Base-by-base conservation (phyloP, 345 rosid genomes). In the Gossypium thurberi region DNA sequence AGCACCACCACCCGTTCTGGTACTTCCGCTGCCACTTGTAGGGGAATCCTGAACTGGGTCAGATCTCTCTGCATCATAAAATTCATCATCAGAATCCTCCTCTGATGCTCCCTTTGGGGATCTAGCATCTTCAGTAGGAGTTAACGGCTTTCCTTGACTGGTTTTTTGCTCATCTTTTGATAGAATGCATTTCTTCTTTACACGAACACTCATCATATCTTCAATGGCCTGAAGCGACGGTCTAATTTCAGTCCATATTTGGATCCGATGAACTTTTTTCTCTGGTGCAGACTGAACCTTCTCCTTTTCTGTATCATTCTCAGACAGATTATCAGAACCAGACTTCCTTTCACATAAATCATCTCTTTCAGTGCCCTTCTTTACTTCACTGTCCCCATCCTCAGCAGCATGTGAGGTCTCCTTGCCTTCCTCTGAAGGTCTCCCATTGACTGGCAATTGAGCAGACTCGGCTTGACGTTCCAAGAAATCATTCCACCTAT, bases 31-130 rank as follows among this genome's bases (percentile, higher is more conserved):
- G 69, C 89, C 98, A 74, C 82, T 82, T 51, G 91, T 78, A 73
- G 92, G 79, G 52, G 75, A 72, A 78, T 96, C 96, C 74, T 81
- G 98, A 63, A 77, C 76, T n/a, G 81, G 82, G 73, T 96, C 99
- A 21, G 97, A 88, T 72, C 91, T 90, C 82, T 96, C 99, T 51
- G 88, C 92, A 81, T 96, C 99, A 80, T 93, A 96, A 82, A 93
- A 96, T 80, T 89, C 98, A 81, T 93, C 98, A 76, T 96, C 99
- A 9, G 98, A 93, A 75, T 96, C 99, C 84, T 89, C 96, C 76
- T 93, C 98, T 42, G 85, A 79, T 59, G 81, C 88, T 81, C 87
- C 98, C 85, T 86, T 90, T 55, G 77, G 77, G 61, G 81, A 84
- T 81, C 83, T 89, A 69, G 77, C 81, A 78, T 87, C 98, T 73